A percentile compares a stretch with the other conserved stretches of the same genome.
phyloP scores from a whole-genome alignment of 176 grass and related monocot genomes.

The Zea mays region DNA sequence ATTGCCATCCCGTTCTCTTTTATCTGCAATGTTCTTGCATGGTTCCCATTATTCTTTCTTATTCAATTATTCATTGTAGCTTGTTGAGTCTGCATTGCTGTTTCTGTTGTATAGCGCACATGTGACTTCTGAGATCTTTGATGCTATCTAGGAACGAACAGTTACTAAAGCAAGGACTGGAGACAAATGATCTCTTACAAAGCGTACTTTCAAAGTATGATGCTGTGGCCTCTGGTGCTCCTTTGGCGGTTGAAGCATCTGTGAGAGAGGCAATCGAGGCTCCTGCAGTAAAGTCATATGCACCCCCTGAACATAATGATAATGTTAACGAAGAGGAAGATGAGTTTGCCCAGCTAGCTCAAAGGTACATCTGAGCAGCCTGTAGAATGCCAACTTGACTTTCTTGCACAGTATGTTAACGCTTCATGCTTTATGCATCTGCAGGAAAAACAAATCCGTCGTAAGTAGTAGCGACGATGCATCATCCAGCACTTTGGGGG shows the following conservation, averaged over 20 bases:
- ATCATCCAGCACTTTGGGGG: conserved; percentile 47
- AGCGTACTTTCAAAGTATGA: conserved; percentile 72
- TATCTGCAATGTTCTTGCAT: background rate
- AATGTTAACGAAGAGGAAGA: conserved; percentile 62
- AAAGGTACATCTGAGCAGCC: conserved; percentile 53
- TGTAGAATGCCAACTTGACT: conserved; percentile 11
- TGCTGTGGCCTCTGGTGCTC: conserved; percentile 52
- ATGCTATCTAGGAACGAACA: conserved; percentile 64
- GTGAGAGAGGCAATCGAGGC: conserved; percentile 26
- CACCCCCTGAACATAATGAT: conserved; percentile 35
- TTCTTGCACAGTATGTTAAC: conserved; percentile 9
- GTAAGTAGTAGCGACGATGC: conserved; percentile 36
- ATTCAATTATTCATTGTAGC: background rate
- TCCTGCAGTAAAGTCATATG: conserved; percentile 34
- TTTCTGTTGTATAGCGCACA: conserved; percentile 13
- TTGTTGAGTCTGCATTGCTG: conserved; percentile 8
- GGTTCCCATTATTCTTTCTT: conserved; percentile 29
- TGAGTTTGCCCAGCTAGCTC: conserved; percentile 71
- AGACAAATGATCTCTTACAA: conserved; percentile 77
- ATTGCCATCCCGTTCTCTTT: background rate
- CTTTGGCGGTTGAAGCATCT: conserved; percentile 52
- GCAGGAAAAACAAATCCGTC: conserved; percentile 54
- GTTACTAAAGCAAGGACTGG: conserved; percentile 77
- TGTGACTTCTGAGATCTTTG: conserved; percentile 32
- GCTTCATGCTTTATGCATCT: conserved; percentile 23